Evolutionary conservation across 2,329 filamentous ascomycete genomes (phyloP).

Genomic region (Calonectria pauciramosa): DNA sequence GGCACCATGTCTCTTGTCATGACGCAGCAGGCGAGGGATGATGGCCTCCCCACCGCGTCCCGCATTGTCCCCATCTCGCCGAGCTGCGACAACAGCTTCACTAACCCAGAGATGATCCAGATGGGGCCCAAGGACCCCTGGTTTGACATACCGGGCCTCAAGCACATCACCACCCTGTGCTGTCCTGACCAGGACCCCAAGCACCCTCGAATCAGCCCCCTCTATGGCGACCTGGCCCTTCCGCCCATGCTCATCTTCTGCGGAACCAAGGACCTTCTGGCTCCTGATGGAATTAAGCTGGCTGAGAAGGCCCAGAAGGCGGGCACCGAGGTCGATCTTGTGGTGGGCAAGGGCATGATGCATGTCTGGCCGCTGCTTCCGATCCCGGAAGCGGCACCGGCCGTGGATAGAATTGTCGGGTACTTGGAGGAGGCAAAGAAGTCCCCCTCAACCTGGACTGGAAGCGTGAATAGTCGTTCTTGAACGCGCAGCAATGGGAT

Average conservation of each 20-base stretch:
- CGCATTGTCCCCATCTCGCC: slow-evolving; percentile 49
- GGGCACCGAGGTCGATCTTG: slow-evolving; percentile 44
- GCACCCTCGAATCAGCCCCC: slow-evolving; percentile 46
- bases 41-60: slow-evolving; percentile 41
- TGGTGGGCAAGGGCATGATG: slow-evolving; percentile 49
- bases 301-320: slow-evolving; percentile 43
- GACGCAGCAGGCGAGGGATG: slow-evolving; percentile 46
- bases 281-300: slow-evolving; percentile 47
- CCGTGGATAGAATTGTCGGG: slow-evolving; percentile 44
- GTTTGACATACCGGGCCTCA: slow-evolving; percentile 46
- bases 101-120: slow-evolving; percentile 44
- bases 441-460: slow-evolving; percentile 19
- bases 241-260: slow-evolving; percentile 49
- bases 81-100: slow-evolving; percentile 46
- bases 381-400: slow-evolving; percentile 45
- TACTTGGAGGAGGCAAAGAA: slow-evolving; percentile 41
- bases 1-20: slow-evolving; percentile 49
- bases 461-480: slow-evolving; percentile 28
- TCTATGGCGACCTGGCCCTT: slow-evolving; percentile 46
- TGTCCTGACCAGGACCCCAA: slow-evolving; percentile 44
- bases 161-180: slow-evolving; percentile 43
- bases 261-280: slow-evolving; percentile 46
- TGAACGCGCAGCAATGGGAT: background rate
- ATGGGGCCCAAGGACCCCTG: slow-evolving; percentile 44
- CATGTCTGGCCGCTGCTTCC: slow-evolving; percentile 51